Conservation (phyloP, 768 basidiomycete genomes). For the Amanita pseudoporphyria region DNA sequence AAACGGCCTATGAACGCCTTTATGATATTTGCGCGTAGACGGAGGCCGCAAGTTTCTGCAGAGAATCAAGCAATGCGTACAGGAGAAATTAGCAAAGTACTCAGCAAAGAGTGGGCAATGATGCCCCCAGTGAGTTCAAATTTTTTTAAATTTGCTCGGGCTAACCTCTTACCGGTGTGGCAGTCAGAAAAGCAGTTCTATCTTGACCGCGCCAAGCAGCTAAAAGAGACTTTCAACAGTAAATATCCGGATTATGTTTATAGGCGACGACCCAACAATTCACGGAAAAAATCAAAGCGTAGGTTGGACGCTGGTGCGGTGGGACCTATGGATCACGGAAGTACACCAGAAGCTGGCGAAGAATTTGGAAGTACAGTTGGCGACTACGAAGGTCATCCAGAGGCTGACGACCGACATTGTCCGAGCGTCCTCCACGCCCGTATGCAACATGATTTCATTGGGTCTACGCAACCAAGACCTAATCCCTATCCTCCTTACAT, state of each 20-base stretch:
- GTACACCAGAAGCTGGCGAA: constrained; percentile 20
- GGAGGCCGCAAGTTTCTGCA: constrained; percentile 77
- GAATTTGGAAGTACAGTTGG: constrained; percentile 13
- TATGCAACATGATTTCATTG: constrained; percentile 16
- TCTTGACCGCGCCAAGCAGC: constrained; percentile 74
- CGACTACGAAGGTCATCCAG: constrained; percentile 27
- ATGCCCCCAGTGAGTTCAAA: constrained; percentile 56
- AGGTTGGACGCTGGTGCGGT: constrained; percentile 21
- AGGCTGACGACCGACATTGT: constrained; percentile 24
- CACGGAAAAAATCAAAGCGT: constrained; percentile 41
- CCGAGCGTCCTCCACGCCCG: constrained; percentile 19
- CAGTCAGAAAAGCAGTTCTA: constrained; percentile 83
- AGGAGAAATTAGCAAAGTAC: constrained; percentile 81
- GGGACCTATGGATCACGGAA: constrained; percentile 1
- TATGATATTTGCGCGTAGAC: constrained; percentile 83
- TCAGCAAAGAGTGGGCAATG: constrained; percentile 78
- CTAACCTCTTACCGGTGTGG: constrained; percentile 7
- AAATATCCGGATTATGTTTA: constrained; percentile 90
- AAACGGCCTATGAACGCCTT: constrained; percentile 92
- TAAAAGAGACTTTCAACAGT: constrained; percentile 79
- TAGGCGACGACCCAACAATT: constrained; percentile 80
- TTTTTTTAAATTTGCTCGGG: constrained; percentile 8
- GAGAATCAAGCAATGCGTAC: constrained; percentile 86
- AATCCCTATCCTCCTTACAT: constrained; percentile 8
- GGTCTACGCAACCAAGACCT: background rate